Conservation (phyloP, 306 rosid species). For the Prunus davidiana region DNA sequence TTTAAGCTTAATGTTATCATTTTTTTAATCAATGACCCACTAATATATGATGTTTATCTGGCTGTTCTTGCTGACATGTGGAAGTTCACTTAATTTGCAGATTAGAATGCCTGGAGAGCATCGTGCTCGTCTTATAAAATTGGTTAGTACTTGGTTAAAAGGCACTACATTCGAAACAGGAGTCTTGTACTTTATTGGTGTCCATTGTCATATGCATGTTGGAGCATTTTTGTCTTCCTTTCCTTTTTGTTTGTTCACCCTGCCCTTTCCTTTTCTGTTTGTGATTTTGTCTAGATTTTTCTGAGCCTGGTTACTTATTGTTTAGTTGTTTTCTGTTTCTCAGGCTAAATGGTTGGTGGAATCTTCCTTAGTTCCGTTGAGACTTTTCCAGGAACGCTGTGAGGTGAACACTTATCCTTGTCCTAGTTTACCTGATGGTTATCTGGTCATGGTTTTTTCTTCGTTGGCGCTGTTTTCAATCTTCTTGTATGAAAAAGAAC, state of each 20-base stretch:
- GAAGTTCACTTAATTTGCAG: constrained; percentile 44
- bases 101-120: constrained; percentile 82
- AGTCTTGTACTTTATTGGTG: not conserved
- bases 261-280: not conserved
- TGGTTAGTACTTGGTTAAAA: constrained; percentile 53
- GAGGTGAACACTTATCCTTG: constrained; percentile 54
- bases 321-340: constrained; percentile 11
- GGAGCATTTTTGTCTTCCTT: no score
- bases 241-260: not conserved
- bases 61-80: constrained; percentile 12
- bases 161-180: not conserved
- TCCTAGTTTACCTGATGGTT: not conserved
- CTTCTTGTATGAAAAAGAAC: constrained; percentile 6
- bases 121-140: constrained; percentile 77
- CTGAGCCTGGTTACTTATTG: not conserved
- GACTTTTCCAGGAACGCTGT: constrained; percentile 94
- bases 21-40: constrained; percentile 1
- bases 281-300: not conserved
- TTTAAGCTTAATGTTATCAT: not conserved
- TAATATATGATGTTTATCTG: not conserved
- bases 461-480: constrained; percentile 7
- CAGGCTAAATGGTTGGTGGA: constrained; percentile 98
- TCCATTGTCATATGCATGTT: not conserved
- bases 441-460: constrained; percentile 16
- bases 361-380: constrained; percentile 71